phyloP scores from a whole-genome alignment of 2,329 filamentous ascomycete genomes.

The Botrytis medusae region DNA sequence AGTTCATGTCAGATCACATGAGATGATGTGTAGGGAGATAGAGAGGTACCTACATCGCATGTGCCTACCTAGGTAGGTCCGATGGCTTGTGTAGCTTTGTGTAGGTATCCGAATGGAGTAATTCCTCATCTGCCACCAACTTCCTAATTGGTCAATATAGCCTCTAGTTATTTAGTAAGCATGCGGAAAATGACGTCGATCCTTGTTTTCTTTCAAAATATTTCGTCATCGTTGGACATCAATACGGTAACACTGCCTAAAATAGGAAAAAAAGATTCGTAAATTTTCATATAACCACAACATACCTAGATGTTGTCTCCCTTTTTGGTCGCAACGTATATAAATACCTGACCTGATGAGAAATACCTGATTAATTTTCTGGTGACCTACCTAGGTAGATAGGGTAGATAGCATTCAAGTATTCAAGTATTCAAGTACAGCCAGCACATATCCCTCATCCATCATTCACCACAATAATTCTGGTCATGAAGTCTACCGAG shows the following conservation, averaged over 20 bases:
- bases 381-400: too few species aligned
- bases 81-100: neutral
- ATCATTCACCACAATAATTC: neutral
- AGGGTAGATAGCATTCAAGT: neutral
- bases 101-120: neutral
- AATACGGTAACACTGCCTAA: conserved; percentile 5
- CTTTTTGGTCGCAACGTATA: neutral
- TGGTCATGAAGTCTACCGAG: neutral
- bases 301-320: neutral
- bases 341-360: neutral
- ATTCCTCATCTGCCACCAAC: too few species aligned
- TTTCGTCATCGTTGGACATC: conserved; percentile 13
- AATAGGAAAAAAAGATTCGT: conserved; percentile 1
- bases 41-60: too few species aligned
- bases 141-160: neutral
- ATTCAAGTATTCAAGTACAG: too few species aligned
- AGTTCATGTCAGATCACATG: neutral
- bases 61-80: too few species aligned
- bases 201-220: neutral
- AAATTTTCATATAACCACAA: neutral
- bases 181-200: conserved; percentile 9
- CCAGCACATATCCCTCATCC: too few species aligned
- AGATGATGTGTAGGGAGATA: too few species aligned
- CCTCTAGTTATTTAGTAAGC: neutral
- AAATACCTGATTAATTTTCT: neutral